Base-by-base conservation (phyloP, 805 yeast genomes). In the Starmerella floris region DNA sequence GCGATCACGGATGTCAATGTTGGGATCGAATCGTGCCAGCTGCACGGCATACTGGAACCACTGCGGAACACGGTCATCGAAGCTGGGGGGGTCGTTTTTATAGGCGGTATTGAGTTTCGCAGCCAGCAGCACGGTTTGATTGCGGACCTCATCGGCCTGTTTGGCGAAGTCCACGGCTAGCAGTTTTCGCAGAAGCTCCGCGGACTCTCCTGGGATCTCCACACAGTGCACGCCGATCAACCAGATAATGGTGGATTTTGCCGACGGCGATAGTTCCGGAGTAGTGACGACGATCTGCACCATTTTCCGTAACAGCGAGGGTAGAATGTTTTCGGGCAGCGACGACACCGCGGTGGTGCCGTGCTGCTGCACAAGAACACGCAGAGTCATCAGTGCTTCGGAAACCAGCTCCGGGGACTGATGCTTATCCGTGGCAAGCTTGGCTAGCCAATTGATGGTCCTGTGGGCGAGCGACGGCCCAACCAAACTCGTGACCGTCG, bases 191-290 rank as follows among this genome's bases (percentile, higher is more conserved):
- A 84, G 62, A 2, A 83, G 71, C 56, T 88, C 95, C 0, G 93
- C 87, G 3, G 87, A 78, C 39, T 82, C 61, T 23, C 61, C 59
- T 15, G 68, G 30, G 66, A 67, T 23, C 62, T 53, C 15, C 57
- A 59, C 0, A 78, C 68, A 56, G 77, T 51, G 79, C 55, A 91
- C 96, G 4, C 97, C 95, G 40, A 88, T 71, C 9, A 88, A 67
- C 97, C 97, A 91, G 5, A 88, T 69, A 10, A 87, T 77, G 37
- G 88, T 80, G 1, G 94, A 84, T 50, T 77, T 74, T 0, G 97
- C 52, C 1, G 30, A 3, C 1, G 48, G 42, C 13, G 35, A 30
- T 23, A 43, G 16, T 26, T 25, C 23, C 20, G 35, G 30, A 11
- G 39, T 35, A 2, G 41, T 41, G 15, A 47, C 21, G 4, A 33